Base-by-base conservation (phyloP, 2,329 filamentous ascomycete species). In the Cyphellophora europaea region DNA sequence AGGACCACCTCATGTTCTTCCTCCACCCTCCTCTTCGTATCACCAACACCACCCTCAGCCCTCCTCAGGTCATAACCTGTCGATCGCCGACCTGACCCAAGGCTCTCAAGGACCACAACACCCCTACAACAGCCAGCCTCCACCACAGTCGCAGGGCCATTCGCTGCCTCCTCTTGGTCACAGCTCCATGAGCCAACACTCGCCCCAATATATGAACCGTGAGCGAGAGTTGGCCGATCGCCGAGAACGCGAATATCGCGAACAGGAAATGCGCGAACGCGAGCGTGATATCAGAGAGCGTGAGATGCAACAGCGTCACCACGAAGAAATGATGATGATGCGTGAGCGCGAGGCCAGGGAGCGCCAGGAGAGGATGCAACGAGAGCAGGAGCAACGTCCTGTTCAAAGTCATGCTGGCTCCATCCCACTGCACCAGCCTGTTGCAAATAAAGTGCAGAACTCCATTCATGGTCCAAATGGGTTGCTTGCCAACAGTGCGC, bases 401-500 rank as follows among this genome's bases (percentile, higher is more conserved):
- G 86, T 91, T 53, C 88, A 95, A 58, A 91, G 82, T 61, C 88
- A 84, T 53, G 79, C 84, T 25, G 85, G 82, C 38, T 86, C 88
- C 3, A 84, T 94, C 36, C 86, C 88, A 36, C 80, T 96, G 50
- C 89, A 96, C 60, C 89, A 96, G 58, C 89, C 89, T 4, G 87
- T 95, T 40, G 89, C 89, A 43, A 77, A 87, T 54, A 69, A 88
- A 60, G 68, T 86, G 43, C 64, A 81, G 38, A 82, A 79, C 44
- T 82, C 85, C 34, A 93, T 95, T 37, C 89, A 94, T 55, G 93
- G 87, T 30, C 89, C 89, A 2, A 89, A 91, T 47, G 89, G 89
- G 6, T 71, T 96, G 21, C 74, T 96, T 25, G 75, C 80, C 6
- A 85, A 79, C 47, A 77, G 86, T 49, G 38, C 36, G 19, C 63